Percentiles rank a stretch among this genome's conserved stretches.
Conservation (phyloP, 306 rosid genomes). For the Cercis canadensis region DNA sequence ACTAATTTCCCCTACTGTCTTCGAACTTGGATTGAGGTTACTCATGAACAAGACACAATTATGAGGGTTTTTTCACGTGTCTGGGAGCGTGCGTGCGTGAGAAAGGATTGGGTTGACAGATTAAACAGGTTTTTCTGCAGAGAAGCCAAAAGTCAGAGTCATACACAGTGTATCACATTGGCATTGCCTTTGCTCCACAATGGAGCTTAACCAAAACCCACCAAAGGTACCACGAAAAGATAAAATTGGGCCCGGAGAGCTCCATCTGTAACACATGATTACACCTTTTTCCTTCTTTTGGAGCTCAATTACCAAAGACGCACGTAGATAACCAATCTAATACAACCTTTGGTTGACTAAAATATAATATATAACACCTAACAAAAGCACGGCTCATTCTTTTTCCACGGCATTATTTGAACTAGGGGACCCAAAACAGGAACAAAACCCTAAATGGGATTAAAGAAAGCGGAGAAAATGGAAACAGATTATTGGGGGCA, state of each 20-base stretch:
- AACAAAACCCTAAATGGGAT: conserved; percentile 3
- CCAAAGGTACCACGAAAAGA: conserved; percentile 10
- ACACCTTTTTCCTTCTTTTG: conserved; percentile 56
- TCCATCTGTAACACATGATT: conserved; percentile 49
- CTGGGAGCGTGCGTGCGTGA: conserved; percentile 11
- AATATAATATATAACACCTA: conserved; percentile 35
- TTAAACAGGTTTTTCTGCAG: neutral
- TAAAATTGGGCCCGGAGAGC: conserved; percentile 35
- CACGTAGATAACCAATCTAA: conserved; percentile 22
- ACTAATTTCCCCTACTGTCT: conserved; percentile 1
- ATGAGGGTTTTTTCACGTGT: neutral
- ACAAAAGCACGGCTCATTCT: conserved; percentile 29
- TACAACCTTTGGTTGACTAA: conserved; percentile 33
- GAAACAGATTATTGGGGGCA: conserved; percentile 38
- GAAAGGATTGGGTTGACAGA: neutral
- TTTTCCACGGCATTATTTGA: conserved; percentile 43
- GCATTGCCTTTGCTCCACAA: neutral
- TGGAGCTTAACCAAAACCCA: conserved; percentile 27
- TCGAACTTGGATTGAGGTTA: conserved; percentile 5
- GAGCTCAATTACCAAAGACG: conserved; percentile 54
- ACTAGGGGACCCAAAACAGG: conserved; percentile 34
- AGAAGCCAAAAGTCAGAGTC: neutral
- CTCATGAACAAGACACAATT: conserved; percentile 23
- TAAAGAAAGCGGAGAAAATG: conserved; percentile 11
- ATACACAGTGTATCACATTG: neutral